Evolutionary conservation across 805 yeast genomes (phyloP), one percentile per base, ranked within the genome.

Genomic region (Wickerhamomyces strasburgensis): DNA sequence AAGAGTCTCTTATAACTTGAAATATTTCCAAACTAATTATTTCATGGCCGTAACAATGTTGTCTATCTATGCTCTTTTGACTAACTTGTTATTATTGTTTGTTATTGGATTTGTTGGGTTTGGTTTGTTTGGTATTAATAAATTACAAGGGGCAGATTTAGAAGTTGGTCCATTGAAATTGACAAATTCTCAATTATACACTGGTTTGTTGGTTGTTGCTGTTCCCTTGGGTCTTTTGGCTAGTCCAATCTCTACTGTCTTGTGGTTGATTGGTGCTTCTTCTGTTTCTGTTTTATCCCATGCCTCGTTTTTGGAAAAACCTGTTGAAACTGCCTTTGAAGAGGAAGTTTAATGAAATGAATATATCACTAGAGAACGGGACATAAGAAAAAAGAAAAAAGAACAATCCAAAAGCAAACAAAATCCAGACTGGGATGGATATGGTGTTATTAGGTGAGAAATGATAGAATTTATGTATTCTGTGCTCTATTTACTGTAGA

Each of bases 251-350:
- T 75, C 90, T 35, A 84, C 97, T 5, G 60, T 93, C 60, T 71
- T 93, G 68, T 93, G 98, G 98, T 74, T 90, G 49, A 73, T 84
- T 49, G 93, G 95, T 50, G 84, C 95, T 13, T 80, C 93, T 27
- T 81, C 82, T 19, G 81, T 81, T 33, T 60, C 83, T 26, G 84
- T 90, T 28, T 65, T 88, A 32, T 73, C 87, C 3, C 98, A 93
- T 61, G 98, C 97, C 31, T 70, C 89, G 3, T 68, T 90, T 45
- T 71, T 93, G 75, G 98, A 93, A 57, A 93, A 90, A 65, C 98
- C 98, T 15, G 80, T 89, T 43, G 98, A 93, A 65, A 80, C 90
- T 27, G 89, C 90, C 14, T 93, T 90, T 57, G 93, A 88, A 56
- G 96, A 87, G 58, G 86, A 83, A 41, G 37, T 44, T 18, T 44